A percentile compares a stretch with the other conserved stretches of the same genome.
Evolutionary conservation across 352 stramenopile genomes (phyloP).

Genomic region (Phytophthora kernoviae): DNA sequence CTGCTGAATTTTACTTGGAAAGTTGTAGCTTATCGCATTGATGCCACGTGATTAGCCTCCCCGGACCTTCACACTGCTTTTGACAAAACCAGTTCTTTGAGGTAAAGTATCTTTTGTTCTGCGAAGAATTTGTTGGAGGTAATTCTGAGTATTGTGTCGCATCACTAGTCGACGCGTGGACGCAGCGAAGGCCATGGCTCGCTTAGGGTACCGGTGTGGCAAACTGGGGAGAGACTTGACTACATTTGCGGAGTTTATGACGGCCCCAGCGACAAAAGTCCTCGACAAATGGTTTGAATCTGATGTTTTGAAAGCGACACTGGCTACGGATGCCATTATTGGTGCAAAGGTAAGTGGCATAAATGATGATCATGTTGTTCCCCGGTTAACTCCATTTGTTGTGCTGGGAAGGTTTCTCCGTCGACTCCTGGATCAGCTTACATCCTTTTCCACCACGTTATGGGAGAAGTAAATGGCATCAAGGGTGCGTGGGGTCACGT

Average conservation of each 20-base stretch:
- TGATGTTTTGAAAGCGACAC: constrained; percentile 88
- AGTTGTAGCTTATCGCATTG: background rate
- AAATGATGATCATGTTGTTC: background rate
- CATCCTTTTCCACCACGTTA: constrained; percentile 92
- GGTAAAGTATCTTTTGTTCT: constrained; percentile 11
- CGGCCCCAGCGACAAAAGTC: constrained; percentile 83
- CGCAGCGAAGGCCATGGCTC: constrained; percentile 66
- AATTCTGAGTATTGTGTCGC: constrained; percentile 5
- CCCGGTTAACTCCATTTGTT: background rate
- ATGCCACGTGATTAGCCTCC: constrained; percentile 43
- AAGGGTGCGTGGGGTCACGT: constrained; percentile 92
- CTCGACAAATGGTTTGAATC: constrained; percentile 92
- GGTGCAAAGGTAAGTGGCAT: constrained; percentile 76
- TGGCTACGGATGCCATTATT: constrained; percentile 93
- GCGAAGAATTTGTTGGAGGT: background rate
- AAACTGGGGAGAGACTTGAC: constrained; percentile 78
- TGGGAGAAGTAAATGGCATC: constrained; percentile 89
- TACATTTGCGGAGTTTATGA: constrained; percentile 91
- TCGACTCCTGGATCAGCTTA: constrained; percentile 89
- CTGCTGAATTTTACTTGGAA: no score
- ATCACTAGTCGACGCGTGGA: constrained; percentile 57
- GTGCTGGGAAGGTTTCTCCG: constrained; percentile 57
- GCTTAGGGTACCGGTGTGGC: constrained; percentile 61
- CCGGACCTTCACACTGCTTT: constrained; percentile 78
- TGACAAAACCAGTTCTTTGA: constrained; percentile 48